Conservation (phyloP, 2,329 filamentous ascomycete species). For the Rosellinia necatrix region DNA sequence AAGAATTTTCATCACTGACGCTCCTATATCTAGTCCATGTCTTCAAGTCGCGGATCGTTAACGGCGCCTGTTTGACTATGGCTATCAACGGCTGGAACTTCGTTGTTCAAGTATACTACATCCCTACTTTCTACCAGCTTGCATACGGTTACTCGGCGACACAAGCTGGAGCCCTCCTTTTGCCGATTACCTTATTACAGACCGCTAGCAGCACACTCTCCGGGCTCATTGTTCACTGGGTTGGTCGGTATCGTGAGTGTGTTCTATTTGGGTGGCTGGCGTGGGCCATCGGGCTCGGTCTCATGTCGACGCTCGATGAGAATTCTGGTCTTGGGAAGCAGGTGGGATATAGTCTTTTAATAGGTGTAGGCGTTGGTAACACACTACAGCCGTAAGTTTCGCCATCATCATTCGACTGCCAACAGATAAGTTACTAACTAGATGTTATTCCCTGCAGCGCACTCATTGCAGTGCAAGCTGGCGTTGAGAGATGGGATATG, state of each 20-base stretch:
- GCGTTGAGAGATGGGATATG: constrained; percentile 52
- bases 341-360: constrained; percentile 58
- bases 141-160: constrained; percentile 50
- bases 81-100: constrained; percentile 65
- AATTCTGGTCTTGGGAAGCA: constrained; percentile 55
- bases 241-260: constrained; percentile 57
- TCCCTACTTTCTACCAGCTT: constrained; percentile 53
- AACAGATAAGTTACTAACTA: too few relatives aligned
- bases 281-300: constrained; percentile 57
- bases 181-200: constrained; percentile 50
- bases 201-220: constrained; percentile 54
- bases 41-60: constrained; percentile 57
- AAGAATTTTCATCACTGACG: constrained; percentile 7
- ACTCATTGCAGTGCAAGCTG: constrained; percentile 59
- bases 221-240: constrained; percentile 57
- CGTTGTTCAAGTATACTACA: constrained; percentile 58
- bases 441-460: constrained; percentile 33
- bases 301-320: constrained; percentile 57
- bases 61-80: constrained; percentile 60
- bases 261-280: constrained; percentile 58
- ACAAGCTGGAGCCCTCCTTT: constrained; percentile 47
- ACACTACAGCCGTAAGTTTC: constrained; percentile 53
- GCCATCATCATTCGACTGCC: too few relatives aligned
- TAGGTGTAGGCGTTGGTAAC: constrained; percentile 56
- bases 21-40: constrained; percentile 49